Conservation (phyloP, 2,329 filamentous ascomycete species). For the Whalleya microplaca region DNA sequence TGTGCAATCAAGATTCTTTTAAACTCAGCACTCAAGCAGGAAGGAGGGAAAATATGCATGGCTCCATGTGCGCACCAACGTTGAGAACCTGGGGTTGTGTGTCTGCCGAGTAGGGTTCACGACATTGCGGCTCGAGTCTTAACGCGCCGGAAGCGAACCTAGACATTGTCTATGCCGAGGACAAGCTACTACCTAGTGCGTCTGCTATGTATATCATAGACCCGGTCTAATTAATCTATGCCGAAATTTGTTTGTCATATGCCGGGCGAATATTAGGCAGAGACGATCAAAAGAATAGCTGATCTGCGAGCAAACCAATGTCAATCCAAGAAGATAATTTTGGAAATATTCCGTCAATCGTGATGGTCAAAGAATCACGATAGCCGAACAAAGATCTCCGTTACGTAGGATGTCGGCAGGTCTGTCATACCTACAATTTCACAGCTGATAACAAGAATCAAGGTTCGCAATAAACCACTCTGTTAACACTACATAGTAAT, state of each 20-base stretch:
- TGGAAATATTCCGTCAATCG: not conserved
- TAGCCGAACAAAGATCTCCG: too few relatives aligned
- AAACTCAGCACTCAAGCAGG: not conserved
- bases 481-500: too few relatives aligned
- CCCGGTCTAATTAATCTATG: not conserved
- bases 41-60: not conserved
- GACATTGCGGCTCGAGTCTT: conserved; percentile 22
- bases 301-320: not conserved
- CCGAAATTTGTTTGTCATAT: not conserved
- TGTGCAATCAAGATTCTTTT: not conserved
- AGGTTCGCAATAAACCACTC: too few relatives aligned
- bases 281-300: not conserved
- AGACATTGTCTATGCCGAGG: conserved; percentile 4
- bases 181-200: not conserved
- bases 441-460: too few relatives aligned
- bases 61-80: not conserved
- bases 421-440: too few relatives aligned
- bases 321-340: not conserved
- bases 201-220: not conserved
- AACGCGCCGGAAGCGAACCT: conserved; percentile 15
- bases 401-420: too few relatives aligned
- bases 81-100: not conserved
- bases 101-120: not conserved
- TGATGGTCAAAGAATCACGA: not conserved
- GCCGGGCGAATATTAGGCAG: not conserved